A percentile compares a stretch with the other conserved stretches of the same genome.
phyloP scores from a whole-genome alignment of 1,284 basidiomycete species.

The Naganishia sp. region DNA sequence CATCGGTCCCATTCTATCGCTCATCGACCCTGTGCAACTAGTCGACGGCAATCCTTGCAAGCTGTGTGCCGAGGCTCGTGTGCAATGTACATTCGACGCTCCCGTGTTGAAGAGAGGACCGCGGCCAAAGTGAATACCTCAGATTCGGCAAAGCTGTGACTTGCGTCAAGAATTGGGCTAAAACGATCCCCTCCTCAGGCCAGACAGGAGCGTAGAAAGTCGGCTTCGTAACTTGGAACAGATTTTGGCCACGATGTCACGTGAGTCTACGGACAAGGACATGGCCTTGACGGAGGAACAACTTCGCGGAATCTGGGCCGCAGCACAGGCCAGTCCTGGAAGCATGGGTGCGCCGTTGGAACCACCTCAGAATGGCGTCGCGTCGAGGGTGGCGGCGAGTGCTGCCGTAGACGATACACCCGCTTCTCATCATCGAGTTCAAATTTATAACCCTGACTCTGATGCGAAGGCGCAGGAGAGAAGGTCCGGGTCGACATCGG shows the following conservation, averaged over 20 bases:
- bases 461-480: too few relatives aligned
- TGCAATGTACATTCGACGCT: constrained; percentile 42
- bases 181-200: constrained; percentile 29
- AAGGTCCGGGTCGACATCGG: too few relatives aligned
- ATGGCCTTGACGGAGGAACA: constrained; percentile 37
- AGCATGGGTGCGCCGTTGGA: constrained; percentile 30
- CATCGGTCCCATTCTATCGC: not conserved
- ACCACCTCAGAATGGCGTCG: not conserved
- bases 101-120: constrained; percentile 44
- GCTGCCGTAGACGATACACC: constrained; percentile 34
- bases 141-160: too few relatives aligned
- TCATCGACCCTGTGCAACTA: constrained; percentile 16
- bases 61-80: constrained; percentile 40
- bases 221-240: constrained; percentile 42
- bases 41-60: constrained; percentile 42
- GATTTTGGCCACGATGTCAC: constrained; percentile 39
- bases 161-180: too few relatives aligned
- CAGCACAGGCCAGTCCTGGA: constrained; percentile 38
- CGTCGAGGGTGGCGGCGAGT: not conserved
- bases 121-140: constrained; percentile 38
- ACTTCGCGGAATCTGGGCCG: constrained; percentile 39
- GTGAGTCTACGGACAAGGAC: constrained; percentile 34
- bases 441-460: too few relatives aligned
- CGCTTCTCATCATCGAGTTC: not conserved
- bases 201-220: constrained; percentile 39